These are phyloP conservation scores for Crucibulum laeve DNA, from an alignment of 768 basidiomycete species.

Conservation along the genomic window DNA sequence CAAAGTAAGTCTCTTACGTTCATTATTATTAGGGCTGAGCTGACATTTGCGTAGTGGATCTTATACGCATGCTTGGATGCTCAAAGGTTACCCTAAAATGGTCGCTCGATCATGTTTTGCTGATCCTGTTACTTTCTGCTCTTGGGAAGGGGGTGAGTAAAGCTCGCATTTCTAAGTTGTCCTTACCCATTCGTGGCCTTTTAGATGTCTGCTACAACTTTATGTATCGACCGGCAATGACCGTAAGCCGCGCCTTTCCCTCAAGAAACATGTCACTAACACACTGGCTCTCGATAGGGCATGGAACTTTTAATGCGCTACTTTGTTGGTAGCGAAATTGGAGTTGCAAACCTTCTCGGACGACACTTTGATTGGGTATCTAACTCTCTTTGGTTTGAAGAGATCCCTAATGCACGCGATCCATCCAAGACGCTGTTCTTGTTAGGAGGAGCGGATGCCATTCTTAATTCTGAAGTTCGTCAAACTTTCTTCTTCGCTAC, in stretches of 20 bases:
- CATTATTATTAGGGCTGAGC: slow-evolving; percentile 3
- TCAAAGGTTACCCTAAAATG: slow-evolving; percentile 72
- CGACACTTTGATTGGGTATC: slow-evolving; percentile 83
- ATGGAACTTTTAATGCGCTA: slow-evolving; percentile 81
- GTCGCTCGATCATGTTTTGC: slow-evolving; percentile 80
- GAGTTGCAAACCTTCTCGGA: slow-evolving; percentile 80
- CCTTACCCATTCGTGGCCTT: neutral
- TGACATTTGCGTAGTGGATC: slow-evolving; percentile 48
- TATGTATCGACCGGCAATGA: slow-evolving; percentile 66
- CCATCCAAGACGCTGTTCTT: slow-evolving; percentile 65
- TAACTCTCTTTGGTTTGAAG: slow-evolving; percentile 87
- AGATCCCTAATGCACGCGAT: slow-evolving; percentile 78
- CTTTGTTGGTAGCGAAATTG: slow-evolving; percentile 85
- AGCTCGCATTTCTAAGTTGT: neutral
- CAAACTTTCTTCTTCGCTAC: neutral
- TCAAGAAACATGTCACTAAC: neutral
- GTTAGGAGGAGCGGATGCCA: slow-evolving; percentile 78
- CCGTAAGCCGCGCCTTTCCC: slow-evolving; percentile 35
- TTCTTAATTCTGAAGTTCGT: slow-evolving; percentile 68
- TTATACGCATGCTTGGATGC: slow-evolving; percentile 84
- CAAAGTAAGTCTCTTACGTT: slow-evolving; percentile 53
- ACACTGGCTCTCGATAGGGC: slow-evolving; percentile 40
- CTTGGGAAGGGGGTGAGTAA: slow-evolving; percentile 86
- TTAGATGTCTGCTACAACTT: slow-evolving; percentile 90
- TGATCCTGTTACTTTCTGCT: slow-evolving; percentile 87